phyloP scores from a whole-genome alignment of 164 flowering plant species.

The Hamamelis virginiana region DNA sequence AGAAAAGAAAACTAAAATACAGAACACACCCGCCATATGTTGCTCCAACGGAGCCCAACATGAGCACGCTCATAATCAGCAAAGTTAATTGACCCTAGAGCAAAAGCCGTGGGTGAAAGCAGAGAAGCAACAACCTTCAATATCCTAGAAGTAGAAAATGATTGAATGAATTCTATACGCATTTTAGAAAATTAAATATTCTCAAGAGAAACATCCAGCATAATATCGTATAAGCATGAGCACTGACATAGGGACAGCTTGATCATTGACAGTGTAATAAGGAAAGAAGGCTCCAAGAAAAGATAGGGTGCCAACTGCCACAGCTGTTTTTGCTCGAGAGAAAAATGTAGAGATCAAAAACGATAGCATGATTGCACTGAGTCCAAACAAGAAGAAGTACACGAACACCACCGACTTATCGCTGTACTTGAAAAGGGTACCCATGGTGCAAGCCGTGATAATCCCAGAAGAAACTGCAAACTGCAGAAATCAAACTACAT shows the following conservation, averaged over 20 bases:
- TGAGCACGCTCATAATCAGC: slow-evolving; percentile 99
- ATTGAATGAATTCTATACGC: neutral
- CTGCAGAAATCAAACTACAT: slow-evolving; percentile 43
- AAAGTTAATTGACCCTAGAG: slow-evolving; percentile 88
- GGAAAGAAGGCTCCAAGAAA: slow-evolving; percentile 97
- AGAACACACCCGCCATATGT: slow-evolving; percentile 83
- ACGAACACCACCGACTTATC: slow-evolving; percentile 84
- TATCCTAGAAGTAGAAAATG: slow-evolving; percentile 45
- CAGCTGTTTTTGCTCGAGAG: slow-evolving; percentile 94
- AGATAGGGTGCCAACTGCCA: slow-evolving; percentile 96
- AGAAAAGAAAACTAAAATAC: no score
- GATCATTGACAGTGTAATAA: slow-evolving; percentile 86
- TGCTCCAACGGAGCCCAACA: slow-evolving; percentile 98
- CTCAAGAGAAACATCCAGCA: slow-evolving; percentile 14
- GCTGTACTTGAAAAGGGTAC: slow-evolving; percentile 84
- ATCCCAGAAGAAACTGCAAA: slow-evolving; percentile 83
- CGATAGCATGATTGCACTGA: slow-evolving; percentile 89
- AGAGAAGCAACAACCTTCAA: slow-evolving; percentile 78
- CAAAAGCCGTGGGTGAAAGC: slow-evolving; percentile 98
- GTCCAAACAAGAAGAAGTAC: slow-evolving; percentile 87
- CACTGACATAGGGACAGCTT: slow-evolving; percentile 77
- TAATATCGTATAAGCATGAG: slow-evolving; percentile 1
- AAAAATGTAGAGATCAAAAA: slow-evolving; percentile 93
- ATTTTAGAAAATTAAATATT: neutral
- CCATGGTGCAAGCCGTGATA: slow-evolving; percentile 85